These are phyloP conservation scores for Harringtonia aguacate DNA, from an alignment of 2,329 filamentous ascomycete species.

Conservation along the genomic window DNA sequence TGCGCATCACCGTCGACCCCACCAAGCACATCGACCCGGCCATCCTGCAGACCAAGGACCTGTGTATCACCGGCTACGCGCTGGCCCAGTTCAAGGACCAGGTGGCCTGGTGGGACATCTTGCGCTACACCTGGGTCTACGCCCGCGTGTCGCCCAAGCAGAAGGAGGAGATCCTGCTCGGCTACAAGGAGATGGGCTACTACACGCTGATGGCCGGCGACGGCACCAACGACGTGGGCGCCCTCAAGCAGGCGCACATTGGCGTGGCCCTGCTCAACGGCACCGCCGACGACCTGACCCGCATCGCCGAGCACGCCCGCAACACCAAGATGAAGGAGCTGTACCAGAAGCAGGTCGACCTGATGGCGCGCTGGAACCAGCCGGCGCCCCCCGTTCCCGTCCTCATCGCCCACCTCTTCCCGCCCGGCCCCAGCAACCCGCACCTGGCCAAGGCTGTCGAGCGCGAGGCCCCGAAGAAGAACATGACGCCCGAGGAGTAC, in stretches of 20 bases:
- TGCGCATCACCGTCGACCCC: slow-evolving; percentile 76
- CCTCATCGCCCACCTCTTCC: slow-evolving; percentile 88
- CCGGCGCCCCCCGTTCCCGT: slow-evolving; percentile 84
- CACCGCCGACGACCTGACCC: slow-evolving; percentile 78
- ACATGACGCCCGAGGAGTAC: slow-evolving; percentile 49
- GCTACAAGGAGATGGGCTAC: slow-evolving; percentile 92
- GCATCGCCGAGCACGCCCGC: slow-evolving; percentile 85
- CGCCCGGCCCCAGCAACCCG: slow-evolving; percentile 83
- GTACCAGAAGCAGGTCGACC: slow-evolving; percentile 86
- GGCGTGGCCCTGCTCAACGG: slow-evolving; percentile 94
- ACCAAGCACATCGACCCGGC: slow-evolving; percentile 68
- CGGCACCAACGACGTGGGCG: slow-evolving; percentile 95
- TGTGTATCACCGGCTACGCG: slow-evolving; percentile 93
- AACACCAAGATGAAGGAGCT: slow-evolving; percentile 98
- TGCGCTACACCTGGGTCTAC: slow-evolving; percentile 93
- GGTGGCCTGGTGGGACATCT: slow-evolving; percentile 60
- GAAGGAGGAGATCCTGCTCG: slow-evolving; percentile 96
- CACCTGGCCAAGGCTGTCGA: slow-evolving; percentile 88
- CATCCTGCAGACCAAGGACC: slow-evolving; percentile 76
- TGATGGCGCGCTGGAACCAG: slow-evolving; percentile 95
- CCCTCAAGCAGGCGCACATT: slow-evolving; percentile 94
- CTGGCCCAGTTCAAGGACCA: slow-evolving; percentile 81
- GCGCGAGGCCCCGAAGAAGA: slow-evolving; percentile 72
- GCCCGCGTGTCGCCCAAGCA: slow-evolving; percentile 97
- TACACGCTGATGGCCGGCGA: slow-evolving; percentile 98